Conservation (phyloP, 805 yeast genomes). For the Candida hispaniensis region DNA sequence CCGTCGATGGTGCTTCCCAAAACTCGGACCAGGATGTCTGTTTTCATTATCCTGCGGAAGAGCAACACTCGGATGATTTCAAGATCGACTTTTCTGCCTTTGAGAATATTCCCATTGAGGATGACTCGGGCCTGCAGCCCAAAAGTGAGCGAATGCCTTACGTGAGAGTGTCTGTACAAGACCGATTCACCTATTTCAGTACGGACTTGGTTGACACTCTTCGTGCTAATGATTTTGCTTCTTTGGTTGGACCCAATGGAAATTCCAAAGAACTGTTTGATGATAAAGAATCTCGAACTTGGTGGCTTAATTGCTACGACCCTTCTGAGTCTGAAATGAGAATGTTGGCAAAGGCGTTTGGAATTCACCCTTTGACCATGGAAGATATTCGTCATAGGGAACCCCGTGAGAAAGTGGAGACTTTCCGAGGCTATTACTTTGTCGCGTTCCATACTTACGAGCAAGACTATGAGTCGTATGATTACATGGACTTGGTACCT, state of each 20-base stretch:
- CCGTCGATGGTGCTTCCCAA: constrained; percentile 12
- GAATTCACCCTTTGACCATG: constrained; percentile 94
- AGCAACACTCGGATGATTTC: constrained; percentile 14
- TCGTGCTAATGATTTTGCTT: constrained; percentile 79
- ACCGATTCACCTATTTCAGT: constrained; percentile 73
- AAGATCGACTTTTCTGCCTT: constrained; percentile 8
- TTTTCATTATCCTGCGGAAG: constrained; percentile 16
- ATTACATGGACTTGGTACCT: constrained; percentile 56
- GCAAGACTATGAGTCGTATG: constrained; percentile 69
- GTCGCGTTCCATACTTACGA: constrained; percentile 97
- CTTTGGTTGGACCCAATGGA: constrained; percentile 49
- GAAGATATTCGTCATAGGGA: constrained; percentile 96
- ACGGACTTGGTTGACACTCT: constrained; percentile 77
- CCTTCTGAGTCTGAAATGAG: constrained; percentile 96
- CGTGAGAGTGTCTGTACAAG: constrained; percentile 38
- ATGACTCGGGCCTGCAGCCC: not conserved
- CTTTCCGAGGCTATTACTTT: constrained; percentile 81
- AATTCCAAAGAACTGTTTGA: constrained; percentile 60
- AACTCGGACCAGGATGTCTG: constrained; percentile 15
- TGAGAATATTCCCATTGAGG: constrained; percentile 3
- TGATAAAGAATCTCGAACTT: constrained; percentile 73
- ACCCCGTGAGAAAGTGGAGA: constrained; percentile 92
- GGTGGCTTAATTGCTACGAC: constrained; percentile 95
- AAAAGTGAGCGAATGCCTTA: too few species aligned
- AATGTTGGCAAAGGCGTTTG: constrained; percentile 82